phyloP scores from a whole-genome alignment of 2,329 filamentous ascomycete genomes.

The Diaporthe ampelina region DNA sequence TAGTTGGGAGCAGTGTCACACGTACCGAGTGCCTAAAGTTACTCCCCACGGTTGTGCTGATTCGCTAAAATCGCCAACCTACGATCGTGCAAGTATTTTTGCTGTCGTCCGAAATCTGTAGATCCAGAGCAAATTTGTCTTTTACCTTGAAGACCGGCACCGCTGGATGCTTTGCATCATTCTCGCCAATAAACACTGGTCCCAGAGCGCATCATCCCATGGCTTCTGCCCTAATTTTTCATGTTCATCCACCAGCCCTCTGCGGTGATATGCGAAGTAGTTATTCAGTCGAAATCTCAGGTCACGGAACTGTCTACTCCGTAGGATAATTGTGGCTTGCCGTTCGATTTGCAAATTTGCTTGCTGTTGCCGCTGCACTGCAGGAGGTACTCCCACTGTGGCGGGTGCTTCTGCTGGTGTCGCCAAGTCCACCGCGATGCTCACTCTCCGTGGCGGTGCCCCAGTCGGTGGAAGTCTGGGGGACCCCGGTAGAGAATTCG shows the following conservation, averaged over 20 bases:
- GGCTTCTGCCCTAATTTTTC: not conserved
- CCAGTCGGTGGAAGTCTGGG: no score
- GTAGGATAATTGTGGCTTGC: not conserved
- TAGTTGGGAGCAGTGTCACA: no score
- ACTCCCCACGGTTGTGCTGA: no score
- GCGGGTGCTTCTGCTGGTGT: no score
- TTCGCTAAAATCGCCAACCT: no score
- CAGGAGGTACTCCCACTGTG: not conserved
- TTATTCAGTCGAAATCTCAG: not conserved
- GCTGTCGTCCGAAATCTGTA: not conserved
- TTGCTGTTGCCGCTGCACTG: not conserved
- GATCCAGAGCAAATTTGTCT: not conserved
- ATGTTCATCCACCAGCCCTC: not conserved
- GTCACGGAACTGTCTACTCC: not conserved
- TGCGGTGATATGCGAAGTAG: not conserved
- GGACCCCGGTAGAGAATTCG: no score
- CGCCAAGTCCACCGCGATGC: no score
- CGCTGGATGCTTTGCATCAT: not conserved
- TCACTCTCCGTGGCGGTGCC: no score
- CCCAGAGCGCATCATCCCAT: not conserved
- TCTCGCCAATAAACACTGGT: slow-evolving; percentile 7
- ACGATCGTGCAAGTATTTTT: no score
- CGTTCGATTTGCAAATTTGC: not conserved
- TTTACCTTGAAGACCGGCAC: slow-evolving; percentile 21
- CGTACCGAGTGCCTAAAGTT: no score